Base-by-base conservation (phyloP, 139 green algal genomes). In the Coccomyxa sp. region DNA sequence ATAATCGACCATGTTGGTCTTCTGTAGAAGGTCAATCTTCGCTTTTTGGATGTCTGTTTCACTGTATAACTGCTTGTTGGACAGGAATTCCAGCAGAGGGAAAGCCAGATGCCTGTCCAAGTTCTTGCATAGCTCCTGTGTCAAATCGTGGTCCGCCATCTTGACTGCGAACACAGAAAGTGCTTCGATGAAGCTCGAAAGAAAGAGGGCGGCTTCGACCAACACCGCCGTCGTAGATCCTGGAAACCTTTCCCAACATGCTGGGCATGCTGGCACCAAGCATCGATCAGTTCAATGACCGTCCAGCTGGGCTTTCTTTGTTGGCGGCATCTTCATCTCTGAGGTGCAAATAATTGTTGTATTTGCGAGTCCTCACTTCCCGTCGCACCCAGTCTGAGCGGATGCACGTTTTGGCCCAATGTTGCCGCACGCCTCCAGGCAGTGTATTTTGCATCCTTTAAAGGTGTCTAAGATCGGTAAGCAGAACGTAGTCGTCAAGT, bases 1-100 rank as follows among this genome's bases (percentile, higher is more conserved):
- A 84, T 98, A 99, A 87, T 97, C 91, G n/a, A 99, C 94, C 97
- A 99, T 99, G 91, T 99, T 99, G 18, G 96, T 99, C 67, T 97
- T 95, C 59, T 93, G 86, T 38, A 99, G 91, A 77, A 99, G 91
- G 45, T 95, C 93, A 74, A 99, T 93, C 92, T 99, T 99, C n/a
- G 91, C 93, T 60, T 92, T 79, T 88, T 98, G 89, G 75, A 99
- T 95, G 71, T 98, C 94, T 28, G 89, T 85, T 67, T 94, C 91
- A 77, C 93, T 85, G 85, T 99, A 99, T 15, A 97, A 82, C 58
- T 90, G 87, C 83, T 93, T 93, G 82, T 94, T 88, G 45, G 95
- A 94, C 67, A 98, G 86, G 83, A 98, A 99, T 88, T 98, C 97
- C 21, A 99, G 89, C 78, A 99, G 84, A 18, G 96, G 96, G 75